Conservation (phyloP, 2,329 filamentous ascomycete species). For the Neofusicoccum ribis region DNA sequence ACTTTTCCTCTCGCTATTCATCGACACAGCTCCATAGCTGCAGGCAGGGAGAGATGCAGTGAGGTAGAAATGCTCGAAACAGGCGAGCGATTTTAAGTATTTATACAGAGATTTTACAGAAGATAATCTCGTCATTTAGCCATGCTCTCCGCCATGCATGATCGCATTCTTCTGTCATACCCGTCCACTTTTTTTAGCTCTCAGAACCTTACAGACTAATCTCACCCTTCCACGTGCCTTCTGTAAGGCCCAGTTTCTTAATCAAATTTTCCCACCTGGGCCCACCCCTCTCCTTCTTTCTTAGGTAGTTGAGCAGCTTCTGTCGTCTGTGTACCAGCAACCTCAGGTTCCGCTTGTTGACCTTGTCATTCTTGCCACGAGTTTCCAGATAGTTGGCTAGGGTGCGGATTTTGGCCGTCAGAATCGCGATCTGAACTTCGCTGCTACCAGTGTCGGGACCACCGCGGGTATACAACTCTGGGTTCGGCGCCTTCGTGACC, state of each 20-base stretch:
- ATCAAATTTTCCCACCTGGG: conserved; percentile 87
- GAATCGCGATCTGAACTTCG: conserved; percentile 95
- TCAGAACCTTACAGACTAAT: conserved; percentile 65
- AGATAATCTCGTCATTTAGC: not conserved
- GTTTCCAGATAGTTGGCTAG: conserved; percentile 70
- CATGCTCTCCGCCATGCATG: not conserved
- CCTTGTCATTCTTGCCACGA: conserved; percentile 80
- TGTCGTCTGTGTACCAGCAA: conserved; percentile 85
- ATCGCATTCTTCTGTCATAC: not conserved
- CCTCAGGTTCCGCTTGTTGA: conserved; percentile 88
- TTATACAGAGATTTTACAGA: conserved; percentile 8
- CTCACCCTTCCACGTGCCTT: conserved; percentile 87
- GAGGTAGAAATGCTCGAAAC: not conserved
- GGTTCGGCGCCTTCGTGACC: conserved; percentile 40
- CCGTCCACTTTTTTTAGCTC: not conserved
- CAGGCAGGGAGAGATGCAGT: not conserved
- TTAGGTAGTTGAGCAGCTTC: conserved; percentile 83
- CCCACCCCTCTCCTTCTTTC: conserved; percentile 86
- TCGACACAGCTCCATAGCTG: no score
- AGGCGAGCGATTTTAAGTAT: not conserved
- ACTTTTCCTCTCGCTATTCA: no score
- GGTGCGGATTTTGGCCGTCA: conserved; percentile 89
- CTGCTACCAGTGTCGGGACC: conserved; percentile 92
- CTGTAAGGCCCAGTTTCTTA: conserved; percentile 78
- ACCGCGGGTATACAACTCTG: conserved; percentile 57